Evolutionary conservation across 2,329 filamentous ascomycete species (phyloP), one percentile per base, ranked within the genome.

Genomic region (Beauveria scarabaeidicola): DNA sequence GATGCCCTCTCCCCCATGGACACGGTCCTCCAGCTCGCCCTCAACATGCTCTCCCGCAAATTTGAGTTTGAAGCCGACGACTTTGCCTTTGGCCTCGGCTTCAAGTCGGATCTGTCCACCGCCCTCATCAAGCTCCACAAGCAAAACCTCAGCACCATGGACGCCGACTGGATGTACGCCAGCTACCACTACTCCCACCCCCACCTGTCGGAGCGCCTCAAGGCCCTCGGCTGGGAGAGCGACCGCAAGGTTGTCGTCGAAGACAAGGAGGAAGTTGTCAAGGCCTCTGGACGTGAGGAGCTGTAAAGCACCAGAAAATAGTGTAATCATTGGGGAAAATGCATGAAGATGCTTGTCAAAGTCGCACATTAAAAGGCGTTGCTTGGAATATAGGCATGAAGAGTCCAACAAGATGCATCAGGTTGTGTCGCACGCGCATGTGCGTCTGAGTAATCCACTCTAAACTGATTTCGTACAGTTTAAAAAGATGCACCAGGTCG

Each of bases 111-210:
- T 73, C 86, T 99, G 56, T 91, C 92, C 47, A 81, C 85, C 63
- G 94, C 91, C 23, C 83, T 99, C 64, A 91, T 99, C 77, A 97
- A 97, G 79, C 88, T 99, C 56, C 95, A 99, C 77, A 91, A 97
- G 69, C 92, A 97, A 79, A 99, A 99, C 72, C 81, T 99, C 66
- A 96, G 91, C 75, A 95, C 90, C 63, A 97, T 99, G 93, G 94
- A 99, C 69, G 94, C 94, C 29, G 95, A 99, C 76, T 96, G 90
- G 89, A 86, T 97, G 83, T 99, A 96, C 75, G 94, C 94, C 58
- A 95, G 88, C 76, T 99, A 97, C 80, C 92, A 99, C 78, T 97
- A 95, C 81, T 97, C 93, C 25, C 94, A 99, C 76, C 94, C 94
- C 1, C 97, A 97, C 66, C 79, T 99, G 65, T 89, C 92, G 1